Conservation (phyloP, 805 yeast species). For the Saccharomycopsis schoenii region DNA sequence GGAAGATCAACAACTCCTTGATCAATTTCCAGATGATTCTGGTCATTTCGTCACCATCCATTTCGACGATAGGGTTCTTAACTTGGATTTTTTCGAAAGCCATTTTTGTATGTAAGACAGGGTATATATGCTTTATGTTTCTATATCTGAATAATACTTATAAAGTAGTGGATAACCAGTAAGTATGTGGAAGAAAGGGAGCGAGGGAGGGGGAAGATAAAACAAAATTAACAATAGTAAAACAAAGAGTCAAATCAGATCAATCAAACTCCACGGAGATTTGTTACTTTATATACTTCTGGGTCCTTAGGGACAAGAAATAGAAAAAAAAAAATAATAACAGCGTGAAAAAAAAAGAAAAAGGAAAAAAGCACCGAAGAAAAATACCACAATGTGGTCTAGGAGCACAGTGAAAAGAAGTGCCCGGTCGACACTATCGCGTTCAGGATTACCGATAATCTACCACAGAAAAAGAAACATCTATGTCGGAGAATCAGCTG, state of each 20-base stretch:
- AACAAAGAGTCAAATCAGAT: neutral
- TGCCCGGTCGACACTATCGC: too few species aligned
- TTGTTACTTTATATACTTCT: neutral
- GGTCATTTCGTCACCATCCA: constrained; percentile 85
- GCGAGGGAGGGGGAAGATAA: neutral
- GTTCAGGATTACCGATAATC: too few species aligned
- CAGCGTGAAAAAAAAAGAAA: neutral
- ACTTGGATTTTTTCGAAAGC: constrained; percentile 47
- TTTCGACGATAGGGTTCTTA: constrained; percentile 62
- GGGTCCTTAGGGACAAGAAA: neutral
- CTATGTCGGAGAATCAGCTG: too few species aligned
- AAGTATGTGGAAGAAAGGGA: neutral
- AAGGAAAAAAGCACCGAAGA: neutral
- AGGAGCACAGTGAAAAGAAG: neutral
- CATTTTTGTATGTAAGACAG: neutral
- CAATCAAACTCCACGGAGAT: neutral
- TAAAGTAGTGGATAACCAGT: neutral
- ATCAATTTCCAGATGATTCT: constrained; percentile 72
- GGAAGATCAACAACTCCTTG: constrained; percentile 55
- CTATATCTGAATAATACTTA: too few species aligned
- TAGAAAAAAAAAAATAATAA: neutral
- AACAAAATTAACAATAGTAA: neutral
- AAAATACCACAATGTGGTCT: neutral
- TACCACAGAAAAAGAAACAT: too few species aligned
- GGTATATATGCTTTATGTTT: too few species aligned